Percentiles rank a stretch among this genome's conserved stretches.
phyloP scores from a whole-genome alignment of 768 basidiomycete genomes.

The Hirschioporus abietinus region DNA sequence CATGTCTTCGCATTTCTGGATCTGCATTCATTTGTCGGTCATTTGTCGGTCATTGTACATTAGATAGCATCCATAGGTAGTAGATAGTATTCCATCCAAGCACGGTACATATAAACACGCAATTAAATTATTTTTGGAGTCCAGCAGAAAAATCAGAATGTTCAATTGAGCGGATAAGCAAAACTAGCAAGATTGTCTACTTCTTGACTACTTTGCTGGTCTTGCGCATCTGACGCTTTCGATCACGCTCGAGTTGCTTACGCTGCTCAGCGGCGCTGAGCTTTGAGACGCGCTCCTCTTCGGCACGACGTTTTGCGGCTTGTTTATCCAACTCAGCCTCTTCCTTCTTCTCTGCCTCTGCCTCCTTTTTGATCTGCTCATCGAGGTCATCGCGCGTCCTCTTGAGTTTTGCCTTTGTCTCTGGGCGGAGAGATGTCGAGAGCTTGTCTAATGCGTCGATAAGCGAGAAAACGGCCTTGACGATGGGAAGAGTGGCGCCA shows the following conservation, averaged over 20 bases:
- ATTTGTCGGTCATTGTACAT: no score
- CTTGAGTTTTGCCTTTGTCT: constrained; percentile 74
- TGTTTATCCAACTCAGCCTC: constrained; percentile 68
- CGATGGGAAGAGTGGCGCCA: constrained; percentile 49
- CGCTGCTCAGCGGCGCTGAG: constrained; percentile 77
- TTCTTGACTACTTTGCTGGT: constrained; percentile 57
- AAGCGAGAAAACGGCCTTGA: constrained; percentile 67
- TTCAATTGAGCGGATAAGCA: not conserved
- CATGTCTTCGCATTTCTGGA: not conserved
- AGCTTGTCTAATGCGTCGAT: constrained; percentile 59
- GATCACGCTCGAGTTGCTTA: constrained; percentile 81
- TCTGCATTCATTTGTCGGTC: no score
- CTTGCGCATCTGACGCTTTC: constrained; percentile 66
- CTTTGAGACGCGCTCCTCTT: constrained; percentile 67
- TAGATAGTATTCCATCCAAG: constrained; percentile 1
- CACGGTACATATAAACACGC: not conserved
- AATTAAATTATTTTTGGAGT: constrained; percentile 4
- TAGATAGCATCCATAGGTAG: not conserved
- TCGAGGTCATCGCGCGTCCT: constrained; percentile 70
- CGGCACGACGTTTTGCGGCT: constrained; percentile 65
- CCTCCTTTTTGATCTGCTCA: constrained; percentile 62
- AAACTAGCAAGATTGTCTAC: constrained; percentile 21
- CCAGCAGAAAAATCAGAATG: not conserved
- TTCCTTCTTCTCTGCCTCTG: constrained; percentile 61
- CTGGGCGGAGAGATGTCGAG: constrained; percentile 59